A percentile compares a stretch with the other conserved stretches of the same genome.
phyloP scores from a whole-genome alignment of 1,284 basidiomycete genomes.

The Moesziomyces parantarcticus region DNA sequence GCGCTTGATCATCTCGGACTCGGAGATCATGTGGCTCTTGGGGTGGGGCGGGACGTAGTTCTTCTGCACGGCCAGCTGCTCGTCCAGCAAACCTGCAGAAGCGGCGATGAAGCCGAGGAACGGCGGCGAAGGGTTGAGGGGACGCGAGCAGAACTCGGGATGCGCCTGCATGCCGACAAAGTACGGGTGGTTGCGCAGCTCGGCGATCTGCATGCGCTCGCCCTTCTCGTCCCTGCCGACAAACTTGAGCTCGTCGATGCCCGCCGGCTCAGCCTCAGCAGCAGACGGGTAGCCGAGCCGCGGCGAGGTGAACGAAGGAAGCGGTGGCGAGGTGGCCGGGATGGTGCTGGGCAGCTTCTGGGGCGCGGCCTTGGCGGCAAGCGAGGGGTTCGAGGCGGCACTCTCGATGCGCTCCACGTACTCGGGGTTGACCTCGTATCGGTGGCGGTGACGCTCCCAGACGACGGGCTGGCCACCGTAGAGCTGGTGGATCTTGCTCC shows the following conservation, averaged over 20 bases:
- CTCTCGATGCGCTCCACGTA: constrained; percentile 79
- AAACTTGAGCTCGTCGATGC: constrained; percentile 71
- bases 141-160: constrained; percentile 98
- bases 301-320: constrained; percentile 30
- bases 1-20: constrained; percentile 50
- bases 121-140: constrained; percentile 94
- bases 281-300: constrained; percentile 21
- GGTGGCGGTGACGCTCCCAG: constrained; percentile 97
- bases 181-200: constrained; percentile 89
- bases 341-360: constrained; percentile 34
- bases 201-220: constrained; percentile 96
- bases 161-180: constrained; percentile 96
- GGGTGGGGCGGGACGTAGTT: constrained; percentile 72
- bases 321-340: constrained; percentile 36
- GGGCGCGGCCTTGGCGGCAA: constrained; percentile 15
- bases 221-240: constrained; percentile 93
- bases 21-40: constrained; percentile 61
- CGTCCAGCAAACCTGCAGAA: constrained; percentile 77
- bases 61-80: constrained; percentile 79
- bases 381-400: constrained; percentile 52
- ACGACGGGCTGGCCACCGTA: constrained; percentile 86
- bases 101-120: constrained; percentile 97
- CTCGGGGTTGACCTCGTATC: constrained; percentile 95
- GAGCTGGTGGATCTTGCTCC: constrained; percentile 76
- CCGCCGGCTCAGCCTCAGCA: constrained; percentile 10